These are phyloP conservation scores for Aspergillus baeticus DNA, from an alignment of 495 filamentous ascomycete species.

Conservation along the genomic window DNA sequence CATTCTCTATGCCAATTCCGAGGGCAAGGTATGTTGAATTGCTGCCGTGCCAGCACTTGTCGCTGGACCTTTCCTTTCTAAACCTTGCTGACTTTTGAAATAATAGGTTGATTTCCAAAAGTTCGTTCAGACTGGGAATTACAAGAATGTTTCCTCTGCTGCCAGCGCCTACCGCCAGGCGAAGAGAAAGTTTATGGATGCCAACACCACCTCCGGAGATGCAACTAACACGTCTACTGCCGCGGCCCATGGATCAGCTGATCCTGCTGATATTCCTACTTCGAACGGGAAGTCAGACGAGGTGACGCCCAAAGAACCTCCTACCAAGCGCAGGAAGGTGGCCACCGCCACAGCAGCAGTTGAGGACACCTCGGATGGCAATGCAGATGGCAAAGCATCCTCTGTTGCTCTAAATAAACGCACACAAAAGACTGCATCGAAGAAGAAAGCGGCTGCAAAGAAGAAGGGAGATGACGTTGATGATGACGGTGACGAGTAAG, in stretches of 20 bases:
- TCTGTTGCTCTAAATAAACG: conserved; percentile 22
- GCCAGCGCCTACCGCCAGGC: conserved; percentile 23
- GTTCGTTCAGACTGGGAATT: conserved; percentile 31
- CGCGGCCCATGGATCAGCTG: not conserved
- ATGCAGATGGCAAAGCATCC: not conserved
- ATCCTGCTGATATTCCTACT: not conserved
- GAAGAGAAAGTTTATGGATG: conserved; percentile 25
- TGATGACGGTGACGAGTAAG: conserved; percentile 7
- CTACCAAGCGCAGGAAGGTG: conserved; percentile 21
- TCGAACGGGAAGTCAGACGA: not conserved
- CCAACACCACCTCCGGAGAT: not conserved
- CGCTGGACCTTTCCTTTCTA: not conserved
- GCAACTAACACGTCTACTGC: not conserved
- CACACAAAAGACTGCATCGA: conserved; percentile 17
- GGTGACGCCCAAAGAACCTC: conserved; percentile 20
- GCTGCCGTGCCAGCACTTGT: not conserved
- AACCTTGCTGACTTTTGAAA: not conserved
- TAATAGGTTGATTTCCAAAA: conserved; percentile 40
- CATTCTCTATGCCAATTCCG: conserved; percentile 15
- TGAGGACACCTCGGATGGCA: not conserved
- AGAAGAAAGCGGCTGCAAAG: conserved; percentile 7
- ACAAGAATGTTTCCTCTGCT: conserved; percentile 35
- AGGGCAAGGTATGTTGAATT: conserved; percentile 20
- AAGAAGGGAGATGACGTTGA: conserved; percentile 2
- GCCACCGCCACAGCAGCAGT: not conserved